phyloP scores from a whole-genome alignment of 805 yeast species.

The Metschnikowia matae region DNA sequence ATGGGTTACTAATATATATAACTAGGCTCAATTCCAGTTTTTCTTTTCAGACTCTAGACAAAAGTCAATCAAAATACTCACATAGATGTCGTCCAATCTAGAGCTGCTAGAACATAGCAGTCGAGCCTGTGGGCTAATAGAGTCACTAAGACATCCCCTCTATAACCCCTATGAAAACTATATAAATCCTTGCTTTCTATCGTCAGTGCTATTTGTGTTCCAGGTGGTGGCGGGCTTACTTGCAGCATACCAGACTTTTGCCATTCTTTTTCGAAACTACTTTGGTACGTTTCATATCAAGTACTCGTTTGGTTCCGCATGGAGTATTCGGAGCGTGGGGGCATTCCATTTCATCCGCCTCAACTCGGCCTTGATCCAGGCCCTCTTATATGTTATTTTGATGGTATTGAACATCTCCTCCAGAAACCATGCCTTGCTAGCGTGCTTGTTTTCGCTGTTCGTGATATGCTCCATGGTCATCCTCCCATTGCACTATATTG shows the following conservation, averaged over 20 bases:
- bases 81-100: background rate
- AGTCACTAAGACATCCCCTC: conserved; percentile 20
- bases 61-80: too few relatives aligned
- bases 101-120: background rate
- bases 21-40: too few relatives aligned
- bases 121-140: conserved; percentile 8
- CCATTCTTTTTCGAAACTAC: conserved; percentile 15
- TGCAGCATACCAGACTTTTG: conserved; percentile 16
- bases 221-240: conserved; percentile 14
- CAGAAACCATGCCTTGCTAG: background rate
- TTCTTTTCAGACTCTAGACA: too few relatives aligned
- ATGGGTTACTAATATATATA: too few relatives aligned
- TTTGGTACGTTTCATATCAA: conserved; percentile 21
- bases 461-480: conserved; percentile 11
- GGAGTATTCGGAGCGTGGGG: conserved; percentile 15
- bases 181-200: conserved; percentile 29
- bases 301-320: conserved; percentile 23
- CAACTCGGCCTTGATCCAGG: conserved; percentile 16
- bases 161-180: conserved; percentile 21
- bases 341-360: conserved; percentile 14
- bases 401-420: conserved; percentile 6
- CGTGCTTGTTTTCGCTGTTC: conserved; percentile 9
- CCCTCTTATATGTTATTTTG: conserved; percentile 13
- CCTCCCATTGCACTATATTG: conserved; percentile 23
- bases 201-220: conserved; percentile 10